These are phyloP conservation scores for Microstegium vimineum DNA, from an alignment of 176 grass and related monocot species.

Conservation along the genomic window DNA sequence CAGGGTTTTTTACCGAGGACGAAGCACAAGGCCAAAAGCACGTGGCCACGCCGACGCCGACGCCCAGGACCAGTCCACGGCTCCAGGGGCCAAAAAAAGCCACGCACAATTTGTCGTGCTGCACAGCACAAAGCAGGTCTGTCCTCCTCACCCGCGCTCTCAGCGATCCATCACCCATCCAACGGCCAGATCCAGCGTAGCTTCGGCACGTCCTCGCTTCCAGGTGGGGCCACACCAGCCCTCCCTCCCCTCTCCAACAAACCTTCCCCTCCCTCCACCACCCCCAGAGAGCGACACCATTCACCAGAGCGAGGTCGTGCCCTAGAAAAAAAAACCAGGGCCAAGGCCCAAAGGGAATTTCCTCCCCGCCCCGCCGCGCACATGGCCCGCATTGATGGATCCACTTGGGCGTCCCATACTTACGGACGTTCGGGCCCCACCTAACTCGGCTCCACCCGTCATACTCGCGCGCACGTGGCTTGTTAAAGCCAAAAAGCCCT, in stretches of 20 bases:
- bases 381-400: slow-evolving; percentile 38
- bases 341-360: not conserved
- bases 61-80: not conserved
- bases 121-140: not conserved
- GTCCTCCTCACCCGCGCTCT: not conserved
- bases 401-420: not conserved
- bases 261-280: not conserved
- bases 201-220: not conserved
- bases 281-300: no score
- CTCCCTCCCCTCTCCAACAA: not conserved
- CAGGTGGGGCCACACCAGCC: not conserved
- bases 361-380: not conserved
- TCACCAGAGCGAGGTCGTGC: not conserved
- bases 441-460: accelerated
- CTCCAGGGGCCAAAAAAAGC: not conserved
- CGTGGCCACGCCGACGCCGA: not conserved
- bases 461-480: not conserved
- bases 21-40: not conserved
- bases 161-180: not conserved
- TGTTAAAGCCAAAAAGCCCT: not conserved
- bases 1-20: not conserved
- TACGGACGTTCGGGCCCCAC: not conserved
- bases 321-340: slow-evolving; percentile 11
- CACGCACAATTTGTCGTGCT: no score
- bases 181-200: not conserved